Evolutionary conservation across 2,329 filamentous ascomycete species (phyloP).

Genomic region (Fusarium nygamai): DNA sequence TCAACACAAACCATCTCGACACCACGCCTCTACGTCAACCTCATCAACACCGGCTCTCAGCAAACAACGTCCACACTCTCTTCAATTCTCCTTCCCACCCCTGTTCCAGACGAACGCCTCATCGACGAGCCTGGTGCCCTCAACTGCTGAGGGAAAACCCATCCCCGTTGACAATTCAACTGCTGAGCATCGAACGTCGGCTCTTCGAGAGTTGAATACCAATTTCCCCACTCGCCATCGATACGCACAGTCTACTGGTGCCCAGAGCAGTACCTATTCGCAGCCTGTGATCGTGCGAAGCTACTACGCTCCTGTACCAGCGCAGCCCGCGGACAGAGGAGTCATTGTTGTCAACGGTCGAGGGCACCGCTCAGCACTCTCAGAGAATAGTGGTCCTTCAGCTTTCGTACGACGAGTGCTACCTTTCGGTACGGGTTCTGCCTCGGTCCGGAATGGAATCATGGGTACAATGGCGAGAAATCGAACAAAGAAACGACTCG

Average conservation of each 20-base stretch:
- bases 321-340: conserved; percentile 46
- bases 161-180: conserved; percentile 67
- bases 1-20: conserved; percentile 38
- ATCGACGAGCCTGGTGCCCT: conserved; percentile 63
- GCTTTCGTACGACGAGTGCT: conserved; percentile 45
- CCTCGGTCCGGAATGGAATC: conserved; percentile 51
- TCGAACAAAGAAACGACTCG: conserved; percentile 51
- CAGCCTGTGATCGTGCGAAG: conserved; percentile 74
- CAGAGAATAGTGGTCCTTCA: conserved; percentile 44
- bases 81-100: conserved; percentile 61
- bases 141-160: conserved; percentile 65
- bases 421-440: conserved; percentile 47
- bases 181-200: conserved; percentile 66
- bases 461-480: conserved; percentile 56
- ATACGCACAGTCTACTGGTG: conserved; percentile 65
- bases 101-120: conserved; percentile 61
- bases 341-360: conserved; percentile 45
- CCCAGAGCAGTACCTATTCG: conserved; percentile 68
- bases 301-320: conserved; percentile 61
- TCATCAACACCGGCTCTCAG: conserved; percentile 35
- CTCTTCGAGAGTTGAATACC: conserved; percentile 68
- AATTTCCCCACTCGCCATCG: conserved; percentile 66
- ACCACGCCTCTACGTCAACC: conserved; percentile 37
- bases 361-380: conserved; percentile 40
- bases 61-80: conserved; percentile 49